A percentile compares a stretch with the other conserved stretches of the same genome.
These are phyloP conservation scores for Botryotinia calthae DNA, from an alignment of 2,329 filamentous ascomycete species.

Conservation along the genomic window DNA sequence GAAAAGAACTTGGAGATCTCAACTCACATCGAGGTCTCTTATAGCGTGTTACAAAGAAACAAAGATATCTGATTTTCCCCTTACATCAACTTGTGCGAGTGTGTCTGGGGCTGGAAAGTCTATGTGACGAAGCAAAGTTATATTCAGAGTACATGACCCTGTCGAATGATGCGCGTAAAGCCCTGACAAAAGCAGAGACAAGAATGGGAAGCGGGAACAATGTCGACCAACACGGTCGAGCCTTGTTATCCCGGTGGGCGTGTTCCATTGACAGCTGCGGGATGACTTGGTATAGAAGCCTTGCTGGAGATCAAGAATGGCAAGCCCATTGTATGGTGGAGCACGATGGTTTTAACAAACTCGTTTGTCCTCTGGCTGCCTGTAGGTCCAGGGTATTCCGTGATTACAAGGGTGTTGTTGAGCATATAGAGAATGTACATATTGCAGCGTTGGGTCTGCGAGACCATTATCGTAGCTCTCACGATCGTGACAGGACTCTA, in stretches of 20 bases:
- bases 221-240: neutral
- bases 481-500: neutral
- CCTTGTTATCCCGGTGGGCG: neutral
- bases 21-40: neutral
- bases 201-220: neutral
- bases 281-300: neutral
- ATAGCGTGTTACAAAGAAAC: neutral
- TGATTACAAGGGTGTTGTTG: neutral
- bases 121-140: neutral
- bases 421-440: neutral
- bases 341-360: neutral
- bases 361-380: neutral
- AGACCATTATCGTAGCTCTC: neutral
- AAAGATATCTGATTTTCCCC: neutral
- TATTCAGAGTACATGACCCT: neutral
- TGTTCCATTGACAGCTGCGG: neutral
- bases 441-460: neutral
- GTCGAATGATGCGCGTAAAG: neutral
- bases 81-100: neutral
- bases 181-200: neutral
- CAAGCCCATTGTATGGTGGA: neutral
- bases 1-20: neutral
- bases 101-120: neutral
- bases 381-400: neutral
- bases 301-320: neutral